phyloP scores from a whole-genome alignment of 179 eudicot species.

The Silene noctiflora region DNA sequence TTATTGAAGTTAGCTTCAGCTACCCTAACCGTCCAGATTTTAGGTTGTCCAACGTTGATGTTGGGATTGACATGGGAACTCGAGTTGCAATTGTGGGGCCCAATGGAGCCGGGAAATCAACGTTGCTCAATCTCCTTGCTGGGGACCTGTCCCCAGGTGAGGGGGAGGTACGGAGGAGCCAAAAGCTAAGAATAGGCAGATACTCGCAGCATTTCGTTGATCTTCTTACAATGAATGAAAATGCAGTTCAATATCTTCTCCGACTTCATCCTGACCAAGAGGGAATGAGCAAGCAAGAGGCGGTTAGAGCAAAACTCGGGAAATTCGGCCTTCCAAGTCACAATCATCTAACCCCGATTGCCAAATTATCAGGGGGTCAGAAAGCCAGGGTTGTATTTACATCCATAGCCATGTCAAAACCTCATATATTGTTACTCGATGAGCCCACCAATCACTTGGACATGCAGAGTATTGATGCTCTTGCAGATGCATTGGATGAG shows the following conservation, averaged over 20 bases:
- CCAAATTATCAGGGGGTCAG: constrained; percentile 87
- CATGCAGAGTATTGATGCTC: constrained; percentile 94
- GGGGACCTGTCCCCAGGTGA: constrained; percentile 71
- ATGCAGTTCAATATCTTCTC: constrained; percentile 78
- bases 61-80: constrained; percentile 95
- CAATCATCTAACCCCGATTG: constrained; percentile 81
- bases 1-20: constrained; percentile 77
- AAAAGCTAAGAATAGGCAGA: constrained; percentile 80
- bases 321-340: constrained; percentile 88
- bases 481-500: constrained; percentile 87
- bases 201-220: constrained; percentile 92
- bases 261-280: constrained; percentile 91
- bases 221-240: constrained; percentile 78
- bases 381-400: constrained; percentile 88
- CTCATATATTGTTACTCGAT: constrained; percentile 73
- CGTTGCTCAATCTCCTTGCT: constrained; percentile 77
- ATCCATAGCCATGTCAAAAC: constrained; percentile 87
- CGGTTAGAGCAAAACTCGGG: constrained; percentile 92
- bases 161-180: constrained; percentile 84
- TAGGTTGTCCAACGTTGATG: constrained; percentile 72
- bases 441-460: constrained; percentile 93
- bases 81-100: constrained; percentile 93
- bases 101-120: constrained; percentile 90
- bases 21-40: constrained; percentile 76
- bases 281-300: constrained; percentile 90